phyloP scores from a whole-genome alignment of 2,329 filamentous ascomycete species.

The Aspergillus uvarum region DNA sequence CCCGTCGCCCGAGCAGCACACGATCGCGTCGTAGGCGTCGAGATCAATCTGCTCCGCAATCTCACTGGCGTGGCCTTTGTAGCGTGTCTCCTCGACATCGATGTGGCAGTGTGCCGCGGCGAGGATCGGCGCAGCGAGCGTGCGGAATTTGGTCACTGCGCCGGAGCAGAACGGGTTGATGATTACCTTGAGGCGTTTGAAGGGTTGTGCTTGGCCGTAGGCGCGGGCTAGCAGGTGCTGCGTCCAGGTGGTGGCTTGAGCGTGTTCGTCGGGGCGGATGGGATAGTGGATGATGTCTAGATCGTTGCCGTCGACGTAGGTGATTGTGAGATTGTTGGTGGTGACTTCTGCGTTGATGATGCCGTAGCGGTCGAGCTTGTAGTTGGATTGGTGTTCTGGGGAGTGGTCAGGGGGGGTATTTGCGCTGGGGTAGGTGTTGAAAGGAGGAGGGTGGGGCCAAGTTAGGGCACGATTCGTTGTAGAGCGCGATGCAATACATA shows the following conservation, averaged over 20 bases:
- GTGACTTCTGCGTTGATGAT: background rate
- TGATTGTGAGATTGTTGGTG: background rate
- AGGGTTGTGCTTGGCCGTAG: background rate
- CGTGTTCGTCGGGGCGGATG: background rate
- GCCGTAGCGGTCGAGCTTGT: background rate
- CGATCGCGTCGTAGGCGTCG: constrained; percentile 75
- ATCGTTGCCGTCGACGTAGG: background rate
- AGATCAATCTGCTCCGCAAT: constrained; percentile 74
- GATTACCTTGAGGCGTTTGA: constrained; percentile 70
- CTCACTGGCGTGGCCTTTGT: constrained; percentile 56
- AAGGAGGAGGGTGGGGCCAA: background rate
- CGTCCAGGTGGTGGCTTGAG: background rate
- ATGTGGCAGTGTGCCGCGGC: background rate
- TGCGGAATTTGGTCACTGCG: constrained; percentile 33
- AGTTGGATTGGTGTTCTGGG: background rate
- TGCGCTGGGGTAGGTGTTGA: background rate
- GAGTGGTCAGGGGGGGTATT: background rate
- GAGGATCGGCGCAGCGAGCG: background rate
- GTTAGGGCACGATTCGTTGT: background rate
- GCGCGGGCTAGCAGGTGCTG: background rate
- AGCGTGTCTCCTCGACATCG: background rate
- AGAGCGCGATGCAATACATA: background rate
- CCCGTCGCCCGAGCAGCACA: constrained; percentile 87
- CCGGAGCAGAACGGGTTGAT: constrained; percentile 88
- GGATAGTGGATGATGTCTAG: background rate